Base-by-base conservation (phyloP, 129 eudicot genomes). In the Cynara cardunculus region DNA sequence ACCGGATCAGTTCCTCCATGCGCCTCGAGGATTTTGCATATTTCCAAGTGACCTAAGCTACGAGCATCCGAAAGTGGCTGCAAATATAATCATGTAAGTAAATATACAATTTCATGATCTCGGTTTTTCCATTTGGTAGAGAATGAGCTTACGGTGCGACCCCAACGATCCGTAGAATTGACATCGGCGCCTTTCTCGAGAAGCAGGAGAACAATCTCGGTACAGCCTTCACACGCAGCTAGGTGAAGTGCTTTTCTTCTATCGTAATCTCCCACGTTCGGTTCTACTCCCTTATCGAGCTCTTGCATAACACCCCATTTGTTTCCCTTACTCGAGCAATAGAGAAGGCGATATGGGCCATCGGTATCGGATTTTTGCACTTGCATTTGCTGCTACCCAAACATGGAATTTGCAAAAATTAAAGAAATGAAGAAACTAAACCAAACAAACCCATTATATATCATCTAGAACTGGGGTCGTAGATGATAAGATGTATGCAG, bases 31-130 rank as follows among this genome's bases (percentile, higher is more conserved):
- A 90, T 88, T 53, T 82, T 81, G 83, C 91, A 90, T 22, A 90
- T 86, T 9, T 87, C 94, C 82, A 61, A 69, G 66, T 88, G 94
- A 32, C 87, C 88, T 74, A 78, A 78, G 76, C 91, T 86, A 70
- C 91, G 90, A 49, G 94, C 94, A 82, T 90, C 94, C 19, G 91
- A 90, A 56, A 90, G 94, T 82, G 91, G 89, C 94, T 90, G 83
- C 87, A 88, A 69, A 69, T 62, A 71, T 62, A 65, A 69, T 49
- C 66, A 30, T 81, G 69, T 68, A 83, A 61, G 32, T 26, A 28
- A 31, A 49, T 70, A 28, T n/a, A 28, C 1, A 27, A 9, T 49
- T 77, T 18, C 41, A 6, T 22, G 30, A 49, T 46, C 0, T 73
- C 35, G 35, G 22, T 30, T 59, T 59, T 53, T 56, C 5, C 71